Evolutionary conservation across 805 yeast species (phyloP), one percentile per base, ranked within the genome.

Genomic region (Pichia occidentalis): DNA sequence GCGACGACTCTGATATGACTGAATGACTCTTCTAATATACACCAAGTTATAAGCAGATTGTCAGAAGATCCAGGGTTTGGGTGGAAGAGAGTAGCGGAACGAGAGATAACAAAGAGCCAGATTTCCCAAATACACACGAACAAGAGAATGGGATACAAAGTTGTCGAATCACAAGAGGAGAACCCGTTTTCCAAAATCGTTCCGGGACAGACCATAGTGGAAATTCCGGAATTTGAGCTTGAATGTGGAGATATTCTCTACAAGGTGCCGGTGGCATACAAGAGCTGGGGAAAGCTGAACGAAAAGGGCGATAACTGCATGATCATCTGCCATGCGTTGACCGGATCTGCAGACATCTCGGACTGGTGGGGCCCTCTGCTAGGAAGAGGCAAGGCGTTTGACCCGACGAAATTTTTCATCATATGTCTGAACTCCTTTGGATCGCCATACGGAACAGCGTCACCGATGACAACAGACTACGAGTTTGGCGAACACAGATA

Each of bases 311-410:
- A 78, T 48, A 92, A 92, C 56, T 87, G 80, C 42, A 65, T 92
- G 68, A 76, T 92, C n/a, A 84, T 92, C 11, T 84, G 95, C 51
- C 98, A 92, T 65, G 97, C 98, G 0, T 67, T 92, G 39, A 87
- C 97, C 0, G 98, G 98, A 0, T 86, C 96, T 0, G 74, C 95
- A 0, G 97, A 92, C 57, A 95, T 90, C 13, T 72, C 82, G 27
- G 98, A 92, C 53, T 92, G 98, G 98, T 92, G 98, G 98, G 97
- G 97, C 0, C 97, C 97, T 0, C 61, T 92, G 18, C 63, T 92
- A 21, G 98, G 97, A 1, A 73, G 77, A 4, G 83, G 77, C 11
- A 73, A 80, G 41, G 94, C 97, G 1, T 86, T 92, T 60, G 98
- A 92, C 61, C 95, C 97, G 0, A 67, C 87, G 0, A 72, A 83